A percentile compares a stretch with the other conserved stretches of the same genome.
These are phyloP conservation scores for Ananas comosus DNA, from an alignment of 176 grass and related monocot species.

Conservation along the genomic window DNA sequence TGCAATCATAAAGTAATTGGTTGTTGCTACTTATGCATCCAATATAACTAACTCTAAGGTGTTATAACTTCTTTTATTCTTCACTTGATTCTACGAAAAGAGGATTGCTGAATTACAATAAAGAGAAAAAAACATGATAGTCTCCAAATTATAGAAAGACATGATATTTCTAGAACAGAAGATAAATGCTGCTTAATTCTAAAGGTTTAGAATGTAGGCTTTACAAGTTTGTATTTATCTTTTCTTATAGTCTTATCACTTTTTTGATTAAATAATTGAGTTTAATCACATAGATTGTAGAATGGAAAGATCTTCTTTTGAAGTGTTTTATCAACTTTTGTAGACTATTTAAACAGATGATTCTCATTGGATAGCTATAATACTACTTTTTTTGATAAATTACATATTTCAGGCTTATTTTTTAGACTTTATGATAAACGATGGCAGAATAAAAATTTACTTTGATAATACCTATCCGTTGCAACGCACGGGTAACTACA, in stretches of 20 bases:
- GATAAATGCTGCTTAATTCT: conserved; percentile 22
- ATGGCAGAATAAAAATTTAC: no score
- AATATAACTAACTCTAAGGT: conserved; percentile 53
- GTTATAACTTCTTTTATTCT: not conserved
- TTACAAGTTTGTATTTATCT: not conserved
- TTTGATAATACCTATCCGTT: no score
- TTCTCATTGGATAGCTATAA: no score
- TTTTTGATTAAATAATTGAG: not conserved
- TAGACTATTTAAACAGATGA: no score
- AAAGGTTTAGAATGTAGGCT: not conserved
- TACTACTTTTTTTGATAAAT: no score
- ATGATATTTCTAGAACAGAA: conserved; percentile 55
- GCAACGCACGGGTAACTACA: no score
- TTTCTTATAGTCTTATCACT: no score
- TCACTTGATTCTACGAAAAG: conserved; percentile 24
- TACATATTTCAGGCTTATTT: no score
- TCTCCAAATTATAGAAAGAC: conserved; percentile 85
- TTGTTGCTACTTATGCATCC: conserved; percentile 37
- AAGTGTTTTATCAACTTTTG: no score
- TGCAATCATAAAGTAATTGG: conserved; percentile 56
- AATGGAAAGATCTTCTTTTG: no score
- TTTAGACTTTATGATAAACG: no score
- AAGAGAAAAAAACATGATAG: conserved; percentile 66
- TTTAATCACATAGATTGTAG: no score
- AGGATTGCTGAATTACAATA: conserved; percentile 72